These are phyloP conservation scores for Cyphellophora europaea DNA, from an alignment of 2,329 filamentous ascomycete species.

Conservation along the genomic window DNA sequence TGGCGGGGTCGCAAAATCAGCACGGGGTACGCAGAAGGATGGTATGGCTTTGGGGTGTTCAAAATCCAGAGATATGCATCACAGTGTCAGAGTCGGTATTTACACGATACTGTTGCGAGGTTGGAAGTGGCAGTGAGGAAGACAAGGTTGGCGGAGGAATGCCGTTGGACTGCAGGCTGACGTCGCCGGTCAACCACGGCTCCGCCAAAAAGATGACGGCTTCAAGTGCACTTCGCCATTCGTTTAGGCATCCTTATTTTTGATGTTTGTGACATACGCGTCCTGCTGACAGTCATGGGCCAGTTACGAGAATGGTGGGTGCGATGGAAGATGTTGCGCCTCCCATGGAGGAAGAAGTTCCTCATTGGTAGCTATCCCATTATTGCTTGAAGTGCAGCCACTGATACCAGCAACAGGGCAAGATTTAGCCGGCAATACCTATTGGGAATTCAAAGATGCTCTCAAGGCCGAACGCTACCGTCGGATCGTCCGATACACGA, in stretches of 20 bases:
- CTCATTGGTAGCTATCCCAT: conserved; percentile 42
- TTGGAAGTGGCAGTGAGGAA: not conserved
- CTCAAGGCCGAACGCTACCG: conserved; percentile 44
- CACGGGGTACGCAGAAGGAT: too few species aligned
- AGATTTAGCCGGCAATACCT: conserved; percentile 56
- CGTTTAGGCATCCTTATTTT: too few species aligned
- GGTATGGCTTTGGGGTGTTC: too few species aligned
- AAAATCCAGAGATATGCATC: too few species aligned
- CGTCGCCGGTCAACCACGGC: not conserved
- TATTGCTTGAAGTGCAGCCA: conserved; percentile 4
- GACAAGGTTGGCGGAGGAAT: not conserved
- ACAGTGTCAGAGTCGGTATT: not conserved
- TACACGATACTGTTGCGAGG: not conserved
- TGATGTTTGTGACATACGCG: too few species aligned
- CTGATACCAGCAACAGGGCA: conserved; percentile 33
- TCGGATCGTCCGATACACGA: conserved; percentile 49
- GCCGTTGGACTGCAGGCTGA: not conserved
- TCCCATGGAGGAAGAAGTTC: conserved; percentile 54
- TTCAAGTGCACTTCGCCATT: too few species aligned
- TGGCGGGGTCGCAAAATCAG: too few species aligned
- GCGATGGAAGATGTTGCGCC: conserved; percentile 52
- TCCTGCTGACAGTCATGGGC: conserved; percentile 24
- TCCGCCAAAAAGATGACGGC: not conserved
- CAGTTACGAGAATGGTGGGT: conserved; percentile 45
- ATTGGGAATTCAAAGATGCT: conserved; percentile 56